Evolutionary conservation across 2,329 filamentous ascomycete species (phyloP), one percentile per base, ranked within the genome.

Genomic region (Fusarium austroafricanum): DNA sequence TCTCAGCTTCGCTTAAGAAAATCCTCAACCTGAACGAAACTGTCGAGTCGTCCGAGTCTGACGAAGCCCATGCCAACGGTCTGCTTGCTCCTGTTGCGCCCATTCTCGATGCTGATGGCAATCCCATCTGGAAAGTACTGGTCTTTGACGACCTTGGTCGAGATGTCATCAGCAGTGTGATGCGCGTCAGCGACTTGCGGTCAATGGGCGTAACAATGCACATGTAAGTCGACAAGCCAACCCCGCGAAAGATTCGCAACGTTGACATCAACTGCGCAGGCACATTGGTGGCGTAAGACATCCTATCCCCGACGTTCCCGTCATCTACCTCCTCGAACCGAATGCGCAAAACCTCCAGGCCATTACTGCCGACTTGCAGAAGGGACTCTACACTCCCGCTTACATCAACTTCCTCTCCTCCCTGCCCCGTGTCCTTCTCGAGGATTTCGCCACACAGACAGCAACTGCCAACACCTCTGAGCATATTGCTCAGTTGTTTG

Each of bases 351-450:
- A 98, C 77, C 85, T 97, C 47, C 86, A 94, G 75, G 84, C 86
- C 44, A 95, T 99, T 62, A 96, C 94, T 14, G 88, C 84, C 70
- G 96, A 99, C 77, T 87, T 99, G 15, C 88, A 94, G 65, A 92
- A 91, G 67, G 92, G 90, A 46, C 87, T 99, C 28, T 99, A 99
- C 80, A 91, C 93, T 26, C 94, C 95, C 1, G 95, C 95, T 65
- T 96, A 98, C 77, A 89, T 99, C 81, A 99, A 99, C 83, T 97
- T 99, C 79, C 88, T 98, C 55, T 97, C 93, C 42, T 97, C 95
- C 18, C 90, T 99, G 77, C 92, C 95, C 6, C 88, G 96, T 67
- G 91, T 94, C 10, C 84, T 98, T 17, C 88, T 99, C 50, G 96
- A 99, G 83, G 95, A 98, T 65, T 98, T 99, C 77, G 96, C 94